Percentiles rank a stretch among this genome's conserved stretches.
phyloP scores from a whole-genome alignment of 495 filamentous ascomycete genomes.

The Thermochaetoides thermophila region DNA sequence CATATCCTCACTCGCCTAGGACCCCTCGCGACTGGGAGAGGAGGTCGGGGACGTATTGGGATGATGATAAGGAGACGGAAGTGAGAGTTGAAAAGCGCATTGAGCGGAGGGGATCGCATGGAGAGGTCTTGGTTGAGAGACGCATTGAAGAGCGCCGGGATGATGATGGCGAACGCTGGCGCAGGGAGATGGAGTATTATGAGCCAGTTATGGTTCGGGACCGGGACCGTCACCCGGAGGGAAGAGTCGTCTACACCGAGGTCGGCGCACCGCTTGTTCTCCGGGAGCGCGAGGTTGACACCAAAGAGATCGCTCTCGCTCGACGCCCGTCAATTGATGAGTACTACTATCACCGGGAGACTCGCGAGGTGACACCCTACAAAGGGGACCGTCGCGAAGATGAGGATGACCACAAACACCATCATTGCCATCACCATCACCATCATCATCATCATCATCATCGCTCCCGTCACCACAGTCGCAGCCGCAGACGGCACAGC shows the following conservation, averaged over 20 bases:
- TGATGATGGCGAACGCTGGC: constrained; percentile 45
- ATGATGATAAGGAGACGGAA: not conserved
- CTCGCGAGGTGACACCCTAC: constrained; percentile 35
- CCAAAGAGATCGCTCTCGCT: constrained; percentile 32
- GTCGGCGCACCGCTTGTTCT: constrained; percentile 20
- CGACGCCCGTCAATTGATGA: constrained; percentile 43
- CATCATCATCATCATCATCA: constrained; percentile 15
- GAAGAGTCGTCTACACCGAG: constrained; percentile 49
- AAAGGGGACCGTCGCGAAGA: constrained; percentile 43
- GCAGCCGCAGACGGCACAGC: too few relatives aligned
- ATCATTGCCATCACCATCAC: constrained; percentile 40
- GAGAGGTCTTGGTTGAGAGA: constrained; percentile 33
- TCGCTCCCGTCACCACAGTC: constrained; percentile 18
- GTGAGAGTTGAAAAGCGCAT: not conserved
- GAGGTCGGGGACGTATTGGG: too few relatives aligned
- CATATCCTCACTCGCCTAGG: constrained; percentile 1
- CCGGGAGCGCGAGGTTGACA: constrained; percentile 18
- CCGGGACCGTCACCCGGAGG: constrained; percentile 53
- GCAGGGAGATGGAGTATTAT: constrained; percentile 55
- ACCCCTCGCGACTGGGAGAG: too few relatives aligned
- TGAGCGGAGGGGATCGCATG: constrained; percentile 13
- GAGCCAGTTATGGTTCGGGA: constrained; percentile 51
- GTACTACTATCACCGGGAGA: constrained; percentile 36
- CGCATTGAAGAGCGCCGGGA: constrained; percentile 30
- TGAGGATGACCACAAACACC: constrained; percentile 14